Evolutionary conservation across 768 basidiomycete species (phyloP).

Genomic region (Leccinum rimulosum): DNA sequence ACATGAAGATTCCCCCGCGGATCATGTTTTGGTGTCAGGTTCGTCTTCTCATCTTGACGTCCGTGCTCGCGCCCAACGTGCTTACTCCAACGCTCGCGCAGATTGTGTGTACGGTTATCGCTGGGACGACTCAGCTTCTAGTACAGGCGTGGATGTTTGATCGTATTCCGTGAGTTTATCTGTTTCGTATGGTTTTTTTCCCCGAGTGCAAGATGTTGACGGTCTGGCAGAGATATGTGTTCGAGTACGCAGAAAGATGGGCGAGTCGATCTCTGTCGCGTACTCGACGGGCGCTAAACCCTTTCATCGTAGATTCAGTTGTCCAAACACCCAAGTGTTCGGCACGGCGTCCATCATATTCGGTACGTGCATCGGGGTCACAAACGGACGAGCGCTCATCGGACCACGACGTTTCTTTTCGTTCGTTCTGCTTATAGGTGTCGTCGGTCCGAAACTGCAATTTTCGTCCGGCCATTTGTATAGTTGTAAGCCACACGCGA

Average conservation of each 20-base stretch:
- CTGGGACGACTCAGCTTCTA: conserved; percentile 70
- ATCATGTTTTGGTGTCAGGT: conserved; percentile 69
- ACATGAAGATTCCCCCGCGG: conserved; percentile 60
- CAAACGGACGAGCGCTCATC: conserved; percentile 1
- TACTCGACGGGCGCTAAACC: not conserved
- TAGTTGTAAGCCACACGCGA: conserved; percentile 17
- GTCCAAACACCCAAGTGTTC: conserved; percentile 51
- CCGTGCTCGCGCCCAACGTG: not conserved
- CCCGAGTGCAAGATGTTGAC: not conserved
- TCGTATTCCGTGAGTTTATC: conserved; percentile 47
- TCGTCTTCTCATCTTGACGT: not conserved
- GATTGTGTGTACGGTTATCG: conserved; percentile 62
- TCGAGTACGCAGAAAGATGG: conserved; percentile 40
- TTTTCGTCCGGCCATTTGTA: conserved; percentile 59
- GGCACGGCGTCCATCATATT: conserved; percentile 57
- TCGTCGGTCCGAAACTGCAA: conserved; percentile 60
- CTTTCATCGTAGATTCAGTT: conserved; percentile 40
- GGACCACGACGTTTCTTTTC: not conserved
- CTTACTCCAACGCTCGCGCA: conserved; percentile 23
- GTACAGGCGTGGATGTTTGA: conserved; percentile 75
- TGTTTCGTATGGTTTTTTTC: not conserved
- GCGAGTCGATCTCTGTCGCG: not conserved
- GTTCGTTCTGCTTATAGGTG: conserved; percentile 40
- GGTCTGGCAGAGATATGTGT: conserved; percentile 45
- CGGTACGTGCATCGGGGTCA: conserved; percentile 18